Percentiles rank a stretch among this genome's conserved stretches.
phyloP scores from a whole-genome alignment of 257 asterid species.

The Primulina tabacum region DNA sequence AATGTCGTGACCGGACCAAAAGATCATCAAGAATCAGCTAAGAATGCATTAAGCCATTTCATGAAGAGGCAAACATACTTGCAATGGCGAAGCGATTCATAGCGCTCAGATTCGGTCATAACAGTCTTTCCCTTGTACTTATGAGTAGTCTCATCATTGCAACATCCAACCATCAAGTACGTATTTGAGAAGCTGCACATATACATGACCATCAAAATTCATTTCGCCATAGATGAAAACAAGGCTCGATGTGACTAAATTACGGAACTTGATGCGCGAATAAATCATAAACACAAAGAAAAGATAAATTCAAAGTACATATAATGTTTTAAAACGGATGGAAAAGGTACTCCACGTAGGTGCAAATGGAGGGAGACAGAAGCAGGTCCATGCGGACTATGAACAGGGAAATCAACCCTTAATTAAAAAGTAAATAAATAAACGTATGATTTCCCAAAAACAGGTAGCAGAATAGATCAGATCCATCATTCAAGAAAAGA shows the following conservation, averaged over 20 bases:
- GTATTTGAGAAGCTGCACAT: slow-evolving; percentile 70
- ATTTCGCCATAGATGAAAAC: neutral
- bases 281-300: neutral
- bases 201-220: slow-evolving; percentile 9
- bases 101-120: slow-evolving; percentile 80
- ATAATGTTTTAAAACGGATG: neutral
- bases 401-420: neutral
- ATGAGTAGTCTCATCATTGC: slow-evolving; percentile 87
- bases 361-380: neutral
- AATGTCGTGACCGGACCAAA: neutral
- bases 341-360: neutral
- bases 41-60: slow-evolving; percentile 8
- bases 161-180: slow-evolving; percentile 84
- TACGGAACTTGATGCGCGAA: neutral
- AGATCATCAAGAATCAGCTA: slow-evolving; percentile 1
- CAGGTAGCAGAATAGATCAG: neutral
- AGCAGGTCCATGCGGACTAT: neutral
- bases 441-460: neutral
- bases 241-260: neutral
- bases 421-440: neutral
- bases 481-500: neutral
- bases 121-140: slow-evolving; percentile 93
- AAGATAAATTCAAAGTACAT: neutral
- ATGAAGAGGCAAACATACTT: slow-evolving; percentile 41
- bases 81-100: slow-evolving; percentile 97